These are phyloP conservation scores for Hypoxylon sp. DNA, from an alignment of 2,329 filamentous ascomycete genomes.

Conservation along the genomic window DNA sequence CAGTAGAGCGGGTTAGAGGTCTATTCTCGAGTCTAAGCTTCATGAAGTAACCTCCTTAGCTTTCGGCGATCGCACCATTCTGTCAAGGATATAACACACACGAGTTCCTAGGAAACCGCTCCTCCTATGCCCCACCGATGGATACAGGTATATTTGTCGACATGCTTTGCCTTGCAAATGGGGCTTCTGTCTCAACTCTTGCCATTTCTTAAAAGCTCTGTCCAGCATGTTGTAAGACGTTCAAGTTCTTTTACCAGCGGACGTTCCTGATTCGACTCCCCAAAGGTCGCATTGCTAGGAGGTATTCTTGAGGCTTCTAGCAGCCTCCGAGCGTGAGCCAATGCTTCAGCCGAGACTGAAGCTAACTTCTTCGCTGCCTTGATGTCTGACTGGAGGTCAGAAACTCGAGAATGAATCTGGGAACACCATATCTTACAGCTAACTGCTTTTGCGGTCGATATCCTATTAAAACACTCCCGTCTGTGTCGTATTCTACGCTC, in stretches of 20 bases:
- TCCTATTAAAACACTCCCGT: not conserved
- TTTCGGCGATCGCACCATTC: not conserved
- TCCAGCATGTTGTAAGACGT: not conserved
- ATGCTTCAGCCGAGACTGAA: not conserved
- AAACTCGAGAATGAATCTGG: not conserved
- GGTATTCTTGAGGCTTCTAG: not conserved
- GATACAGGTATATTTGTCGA: no score
- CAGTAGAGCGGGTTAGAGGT: slow-evolving; percentile 40
- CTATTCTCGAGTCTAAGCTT: slow-evolving; percentile 33
- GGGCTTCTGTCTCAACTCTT: not conserved
- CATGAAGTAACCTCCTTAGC: slow-evolving; percentile 20
- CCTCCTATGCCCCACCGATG: not conserved
- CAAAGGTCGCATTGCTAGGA: not conserved
- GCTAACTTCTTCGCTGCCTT: not conserved
- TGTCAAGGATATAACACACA: not conserved
- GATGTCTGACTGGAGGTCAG: not conserved
- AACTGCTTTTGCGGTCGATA: not conserved
- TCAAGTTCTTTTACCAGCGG: not conserved
- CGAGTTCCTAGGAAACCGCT: not conserved
- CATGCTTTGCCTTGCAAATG: not conserved
- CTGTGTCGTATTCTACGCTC: not conserved
- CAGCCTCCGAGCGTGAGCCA: not conserved
- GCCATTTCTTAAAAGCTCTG: not conserved
- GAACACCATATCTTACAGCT: not conserved
- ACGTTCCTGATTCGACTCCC: not conserved